A percentile compares a stretch with the other conserved stretches of the same genome.
Evolutionary conservation across 441 rosid genomes (phyloP).

Genomic region (Capsella rubella): DNA sequence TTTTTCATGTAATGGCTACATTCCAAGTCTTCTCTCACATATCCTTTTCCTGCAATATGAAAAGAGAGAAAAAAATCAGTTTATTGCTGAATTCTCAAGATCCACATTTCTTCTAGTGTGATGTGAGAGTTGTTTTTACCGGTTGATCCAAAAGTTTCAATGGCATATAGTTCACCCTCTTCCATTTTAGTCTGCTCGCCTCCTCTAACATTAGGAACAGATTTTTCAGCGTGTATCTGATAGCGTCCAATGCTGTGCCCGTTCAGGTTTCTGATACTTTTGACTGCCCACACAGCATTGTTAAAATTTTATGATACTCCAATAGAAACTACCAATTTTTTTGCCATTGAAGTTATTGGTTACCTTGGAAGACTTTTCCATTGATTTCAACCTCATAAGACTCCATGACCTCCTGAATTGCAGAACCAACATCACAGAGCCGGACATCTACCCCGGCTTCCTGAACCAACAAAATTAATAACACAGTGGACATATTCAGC

Average conservation of each 20-base stretch:
- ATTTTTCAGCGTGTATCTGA: conserved; percentile 95
- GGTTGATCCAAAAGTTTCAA: conserved; percentile 94
- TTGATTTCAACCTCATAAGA: conserved; percentile 97
- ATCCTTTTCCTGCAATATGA: conserved; percentile 78
- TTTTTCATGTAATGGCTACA: conserved; percentile 97
- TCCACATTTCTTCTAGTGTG: not conserved
- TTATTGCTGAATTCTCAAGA: not conserved
- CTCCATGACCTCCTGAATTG: conserved; percentile 98
- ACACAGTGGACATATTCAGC: not conserved
- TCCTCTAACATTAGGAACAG: conserved; percentile 93
- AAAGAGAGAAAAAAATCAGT: not conserved
- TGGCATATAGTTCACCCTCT: conserved; percentile 96
- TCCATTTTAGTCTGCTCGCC: conserved; percentile 99
- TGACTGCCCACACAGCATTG: conserved; percentile 56
- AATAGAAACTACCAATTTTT: not conserved
- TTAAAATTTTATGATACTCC: conserved; percentile 7
- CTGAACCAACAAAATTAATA: conserved; percentile 46
- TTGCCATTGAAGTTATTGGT: not conserved
- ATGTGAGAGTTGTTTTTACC: conserved; percentile 51
- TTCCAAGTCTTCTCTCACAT: conserved; percentile 90
- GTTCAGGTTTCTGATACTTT: conserved; percentile 89
- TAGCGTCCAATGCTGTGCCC: conserved; percentile 93
- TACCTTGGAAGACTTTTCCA: conserved; percentile 94
- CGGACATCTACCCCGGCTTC: conserved; percentile 96
- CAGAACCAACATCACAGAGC: conserved; percentile 93